Base-by-base conservation (phyloP, 1,139 yeast species). In the Hyphopichia pseudoburtonii region DNA sequence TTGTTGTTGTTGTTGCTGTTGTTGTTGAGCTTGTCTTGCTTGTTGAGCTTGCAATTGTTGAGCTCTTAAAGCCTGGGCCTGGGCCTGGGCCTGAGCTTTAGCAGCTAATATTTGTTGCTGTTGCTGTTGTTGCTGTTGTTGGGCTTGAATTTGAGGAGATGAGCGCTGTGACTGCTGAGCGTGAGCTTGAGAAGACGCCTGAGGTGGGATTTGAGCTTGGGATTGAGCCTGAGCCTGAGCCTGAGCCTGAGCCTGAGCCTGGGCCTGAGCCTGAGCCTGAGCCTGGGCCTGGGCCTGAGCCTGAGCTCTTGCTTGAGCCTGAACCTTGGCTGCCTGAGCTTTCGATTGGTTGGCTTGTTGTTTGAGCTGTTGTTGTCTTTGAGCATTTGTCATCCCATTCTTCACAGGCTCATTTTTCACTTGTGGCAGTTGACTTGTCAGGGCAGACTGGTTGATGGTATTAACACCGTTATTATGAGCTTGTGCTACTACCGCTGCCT, bases 401-500 rank as follows among this genome's bases (percentile, higher is more conserved):
- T 17, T 26, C 31, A 35, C 14, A 25, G 18, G 24, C 17, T 33
- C 27, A 32, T 17, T 32, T 31, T n/a, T 39, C 23, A 28, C 17
- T 14, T 22, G 28, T 11, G 21, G 28, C 32, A 19, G 31, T 28
- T 33, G 36, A 28, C 14, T 17, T 5, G 9, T 32, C 9, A 29
- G 29, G 8, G 30, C 6, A n/a, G 42, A 39, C 31, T 81, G 46
- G 70, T 70, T 48, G 68, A 76, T 52, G 70, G 70, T 38, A 28
- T 71, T 68, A 31, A 67, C 59, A 39, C 66, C 75, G 42, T 55
- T 60, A 34, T 48, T 59, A 11, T 60, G 62, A 2, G 66, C 61
- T 23, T 52, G 64, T 16, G 50, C 57, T 32, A 58, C 64, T 30
- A 49, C 63, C 39, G 46, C 66, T 32, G 66, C 73, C 37, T 69